Conservation (phyloP, 306 rosid genomes). For the Glycine soja region DNA sequence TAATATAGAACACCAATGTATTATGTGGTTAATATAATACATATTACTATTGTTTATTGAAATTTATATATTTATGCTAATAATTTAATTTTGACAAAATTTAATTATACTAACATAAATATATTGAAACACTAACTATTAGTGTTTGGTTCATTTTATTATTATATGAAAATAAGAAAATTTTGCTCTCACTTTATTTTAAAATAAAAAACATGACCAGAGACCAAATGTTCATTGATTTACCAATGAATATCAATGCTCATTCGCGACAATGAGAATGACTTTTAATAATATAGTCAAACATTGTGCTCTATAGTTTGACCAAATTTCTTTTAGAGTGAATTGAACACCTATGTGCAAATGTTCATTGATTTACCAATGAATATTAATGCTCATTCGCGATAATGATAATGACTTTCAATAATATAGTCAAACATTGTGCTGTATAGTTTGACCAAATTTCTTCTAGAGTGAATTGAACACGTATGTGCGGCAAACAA, state of each 20-base stretch:
- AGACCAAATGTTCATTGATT: too few species aligned
- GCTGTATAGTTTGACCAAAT: not conserved
- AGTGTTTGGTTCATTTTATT: not conserved
- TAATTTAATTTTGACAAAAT: too few species aligned
- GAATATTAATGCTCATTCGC: not conserved
- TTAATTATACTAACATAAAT: too few species aligned
- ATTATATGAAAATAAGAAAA: too few species aligned
- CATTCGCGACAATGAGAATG: not conserved
- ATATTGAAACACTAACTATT: too few species aligned
- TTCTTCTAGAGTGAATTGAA: not conserved
- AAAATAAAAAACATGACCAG: not conserved
- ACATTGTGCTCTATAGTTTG: not conserved
- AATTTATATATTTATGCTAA: too few species aligned
- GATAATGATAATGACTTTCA: not conserved
- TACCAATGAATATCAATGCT: too few species aligned
- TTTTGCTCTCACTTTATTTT: not conserved
- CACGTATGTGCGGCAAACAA: not conserved
- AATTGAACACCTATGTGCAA: too few species aligned
- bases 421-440: not conserved
- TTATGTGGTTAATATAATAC: too few species aligned
- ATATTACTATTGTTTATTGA: too few species aligned
- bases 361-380: too few species aligned
- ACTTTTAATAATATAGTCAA: not conserved
- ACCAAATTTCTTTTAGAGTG: not conserved
- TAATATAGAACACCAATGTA: too few species aligned